Evolutionary conservation across 768 basidiomycete species (phyloP), one percentile per base, ranked within the genome.

Genomic region (Lyophyllum semitale): DNA sequence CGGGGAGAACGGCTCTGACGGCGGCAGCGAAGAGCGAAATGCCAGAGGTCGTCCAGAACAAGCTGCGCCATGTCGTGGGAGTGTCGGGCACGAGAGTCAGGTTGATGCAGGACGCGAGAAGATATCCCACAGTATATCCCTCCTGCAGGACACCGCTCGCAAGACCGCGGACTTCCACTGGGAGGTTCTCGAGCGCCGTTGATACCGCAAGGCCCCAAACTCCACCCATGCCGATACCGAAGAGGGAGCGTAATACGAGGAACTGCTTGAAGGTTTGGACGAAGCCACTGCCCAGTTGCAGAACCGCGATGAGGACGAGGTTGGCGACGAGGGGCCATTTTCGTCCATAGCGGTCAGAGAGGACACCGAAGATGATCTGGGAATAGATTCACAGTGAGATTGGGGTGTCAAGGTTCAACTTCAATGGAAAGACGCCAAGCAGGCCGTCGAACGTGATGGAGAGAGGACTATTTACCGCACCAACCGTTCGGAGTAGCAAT

Each of bases 321-420:
- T 94, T 95, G 59, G 63, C 59, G 26, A 96, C 84, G 4, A 95
- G 77, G 4, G 94, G 94, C 94, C 94, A 98, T 78, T 95, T 96
- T 26, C 95, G 83, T 4, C 95, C 95, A 68, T 78, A 96, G 4
- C 95, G 84, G 68, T 97, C 95, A 1, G 89, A 90, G 18, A 88
- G 62, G 40, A 94, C 68, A 42, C 93, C 94, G 60, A 96, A 95
- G 61, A 94, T 73, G 47, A 93, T 62, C 77, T 78, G 55, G 17
- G n/a, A n/a, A n/a, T 15, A n/a, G n/a, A 38, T 38, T 5, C 4
- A 5, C 2, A 7, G 11, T 38, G 17, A 9, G 35, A 8, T 37
- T 38, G n/a, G n/a, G n/a, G n/a, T n/a, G n/a, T n/a, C n/a, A n/a
- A n/a, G n/a, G n/a, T n/a, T n/a, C n/a, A n/a, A n/a, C 15, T 6